Percentiles rank a stretch among this genome's conserved stretches.
Conservation (phyloP, 2,329 filamentous ascomycete genomes). For the Domatiomyces globalis region DNA sequence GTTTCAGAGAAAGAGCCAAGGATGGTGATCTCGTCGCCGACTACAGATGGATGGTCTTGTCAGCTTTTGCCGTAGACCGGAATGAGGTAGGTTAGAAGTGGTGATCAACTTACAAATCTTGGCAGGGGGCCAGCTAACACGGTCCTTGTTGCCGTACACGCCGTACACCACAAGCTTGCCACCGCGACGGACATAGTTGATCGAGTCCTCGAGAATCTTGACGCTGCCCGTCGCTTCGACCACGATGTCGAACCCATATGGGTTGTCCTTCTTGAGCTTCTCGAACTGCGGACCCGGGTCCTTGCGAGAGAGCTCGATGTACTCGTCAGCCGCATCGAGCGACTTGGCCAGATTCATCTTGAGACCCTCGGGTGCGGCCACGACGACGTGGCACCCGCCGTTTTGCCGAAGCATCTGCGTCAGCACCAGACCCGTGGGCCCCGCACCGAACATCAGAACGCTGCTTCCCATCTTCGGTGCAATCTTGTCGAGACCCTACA, state of each 20-base stretch:
- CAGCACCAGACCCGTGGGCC: constrained; percentile 52
- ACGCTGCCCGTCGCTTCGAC: constrained; percentile 56
- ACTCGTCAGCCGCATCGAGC: constrained; percentile 35
- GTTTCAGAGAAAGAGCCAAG: constrained; percentile 60
- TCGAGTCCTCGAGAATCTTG: constrained; percentile 55
- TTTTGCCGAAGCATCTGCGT: constrained; percentile 50
- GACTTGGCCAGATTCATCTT: constrained; percentile 54
- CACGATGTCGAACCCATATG: constrained; percentile 60
- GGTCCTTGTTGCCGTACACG: constrained; percentile 50
- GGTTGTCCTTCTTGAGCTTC: constrained; percentile 49
- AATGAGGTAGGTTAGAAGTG: constrained; percentile 24
- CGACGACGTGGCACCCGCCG: constrained; percentile 54
- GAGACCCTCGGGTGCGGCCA: constrained; percentile 53
- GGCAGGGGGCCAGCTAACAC: constrained; percentile 54
- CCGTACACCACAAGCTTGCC: constrained; percentile 60
- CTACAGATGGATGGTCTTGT: constrained; percentile 18
- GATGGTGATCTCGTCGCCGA: constrained; percentile 54
- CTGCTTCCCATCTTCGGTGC: constrained; percentile 48
- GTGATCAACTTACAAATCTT: constrained; percentile 43
- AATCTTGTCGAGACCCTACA: constrained; percentile 30
- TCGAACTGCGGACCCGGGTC: constrained; percentile 47
- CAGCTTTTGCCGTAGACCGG: not conserved
- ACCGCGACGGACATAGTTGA: constrained; percentile 57
- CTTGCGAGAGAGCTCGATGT: constrained; percentile 32
- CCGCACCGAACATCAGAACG: constrained; percentile 52